These are phyloP conservation scores for Fusarium protoensiforme DNA, from an alignment of 2,329 filamentous ascomycete genomes.

Conservation along the genomic window DNA sequence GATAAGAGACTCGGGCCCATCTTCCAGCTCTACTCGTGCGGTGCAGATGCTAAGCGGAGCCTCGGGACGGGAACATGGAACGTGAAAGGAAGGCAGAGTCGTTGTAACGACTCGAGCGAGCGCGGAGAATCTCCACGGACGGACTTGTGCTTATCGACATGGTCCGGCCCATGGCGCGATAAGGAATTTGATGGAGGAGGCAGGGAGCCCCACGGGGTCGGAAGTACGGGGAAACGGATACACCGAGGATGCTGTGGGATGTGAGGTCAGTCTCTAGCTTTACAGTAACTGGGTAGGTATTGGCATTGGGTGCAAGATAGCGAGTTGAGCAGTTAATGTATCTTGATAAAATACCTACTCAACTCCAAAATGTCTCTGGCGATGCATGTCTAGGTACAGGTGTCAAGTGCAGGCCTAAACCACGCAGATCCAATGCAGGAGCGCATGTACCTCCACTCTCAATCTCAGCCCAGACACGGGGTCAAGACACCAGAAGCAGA, in stretches of 20 bases:
- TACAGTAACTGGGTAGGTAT: neutral
- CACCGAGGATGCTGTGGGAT: slow-evolving; percentile 6
- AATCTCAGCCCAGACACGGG: neutral
- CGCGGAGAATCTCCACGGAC: slow-evolving; percentile 15
- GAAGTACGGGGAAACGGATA: slow-evolving; percentile 39
- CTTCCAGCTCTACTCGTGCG: slow-evolving; percentile 17
- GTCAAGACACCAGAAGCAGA: neutral
- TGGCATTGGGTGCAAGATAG: neutral
- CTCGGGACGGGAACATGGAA: slow-evolving; percentile 15
- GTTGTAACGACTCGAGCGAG: neutral
- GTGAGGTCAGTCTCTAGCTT: neutral
- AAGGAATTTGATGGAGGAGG: slow-evolving; percentile 18
- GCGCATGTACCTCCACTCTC: neutral
- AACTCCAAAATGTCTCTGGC: neutral
- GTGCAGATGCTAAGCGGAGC: slow-evolving; percentile 20
- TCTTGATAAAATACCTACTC: neutral
- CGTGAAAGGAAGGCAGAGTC: slow-evolving; percentile 4
- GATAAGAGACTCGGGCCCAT: slow-evolving; percentile 41
- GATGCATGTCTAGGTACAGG: neutral
- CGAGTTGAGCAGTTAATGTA: neutral
- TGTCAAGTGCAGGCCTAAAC: neutral
- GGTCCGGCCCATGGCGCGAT: slow-evolving; percentile 20
- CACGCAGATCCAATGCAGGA: neutral
- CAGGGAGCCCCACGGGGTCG: slow-evolving; percentile 36
- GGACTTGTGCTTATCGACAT: slow-evolving; percentile 17